Base-by-base conservation (phyloP, 352 stramenopile genomes). In the Pelagophyceae sp. region DNA sequence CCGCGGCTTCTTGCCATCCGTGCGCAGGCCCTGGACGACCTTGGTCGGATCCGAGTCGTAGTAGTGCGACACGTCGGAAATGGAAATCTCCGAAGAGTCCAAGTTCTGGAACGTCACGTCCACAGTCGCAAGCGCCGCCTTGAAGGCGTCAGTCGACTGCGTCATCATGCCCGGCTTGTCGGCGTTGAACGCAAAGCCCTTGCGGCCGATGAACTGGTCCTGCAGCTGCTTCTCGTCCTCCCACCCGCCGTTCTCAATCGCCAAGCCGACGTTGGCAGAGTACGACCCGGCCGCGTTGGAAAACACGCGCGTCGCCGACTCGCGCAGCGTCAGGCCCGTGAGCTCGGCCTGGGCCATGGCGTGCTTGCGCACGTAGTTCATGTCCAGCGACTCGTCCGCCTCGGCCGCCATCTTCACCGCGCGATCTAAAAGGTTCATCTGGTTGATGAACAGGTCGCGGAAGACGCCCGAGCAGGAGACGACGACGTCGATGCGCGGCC, bases 81-180 rank as follows among this genome's bases (percentile, higher is more conserved):
- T 89, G 17, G 89, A 94, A 79, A 94, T 94, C 79, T 94, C 89
- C 40, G 87, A 92, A 0, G 87, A 92, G 78, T 94, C 89, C 38
- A 94, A 83, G 85, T 94, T 93, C 70, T 94, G 89, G 85, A 94
- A 94, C 50, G 89, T 94, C 2, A 93, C 87, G 83, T 94, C 89
- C 65, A 94, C 89, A 32, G 75, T 92, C 82, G 91, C 91, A 45
- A 94, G 82, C 23, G 89, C 87, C 37, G 82, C 75, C 81, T 92
- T 92, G 87, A 94, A 94, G 38, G 91, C 79, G 81, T 90, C 88
- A 40, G 87, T 87, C 67, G 90, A 85, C 78, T 91, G 85, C 80
- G 93, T 88, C 88, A 94, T 94, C 88, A 93, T 92, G 70, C 89
- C 89, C 31, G 89, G 89, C 84, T 93, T 92, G 81, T 94, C 89